A percentile compares a stretch with the other conserved stretches of the same genome.
These are phyloP conservation scores for Kwoniella sp. DNA, from an alignment of 768 basidiomycete genomes.

Conservation along the genomic window DNA sequence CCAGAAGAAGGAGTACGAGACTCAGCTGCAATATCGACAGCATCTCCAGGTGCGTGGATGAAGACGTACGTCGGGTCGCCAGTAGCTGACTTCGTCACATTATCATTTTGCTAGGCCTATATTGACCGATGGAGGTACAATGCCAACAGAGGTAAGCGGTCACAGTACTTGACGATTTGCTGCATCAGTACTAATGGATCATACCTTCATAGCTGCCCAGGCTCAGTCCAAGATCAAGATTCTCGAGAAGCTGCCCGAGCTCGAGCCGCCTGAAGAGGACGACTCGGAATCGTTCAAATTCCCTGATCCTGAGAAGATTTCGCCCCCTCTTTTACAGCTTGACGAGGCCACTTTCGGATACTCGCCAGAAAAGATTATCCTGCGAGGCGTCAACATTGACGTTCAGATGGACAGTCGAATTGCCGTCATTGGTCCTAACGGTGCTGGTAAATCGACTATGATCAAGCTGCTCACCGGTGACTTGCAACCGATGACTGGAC, in stretches of 20 bases:
- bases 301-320: constrained; percentile 95
- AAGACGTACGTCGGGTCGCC: background rate
- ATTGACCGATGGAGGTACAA: constrained; percentile 99
- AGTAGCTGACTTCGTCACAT: too few relatives aligned
- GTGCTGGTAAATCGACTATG: constrained; percentile 95
- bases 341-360: constrained; percentile 91
- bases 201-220: constrained; percentile 66
- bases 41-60: constrained; percentile 66
- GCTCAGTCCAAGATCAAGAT: constrained; percentile 76
- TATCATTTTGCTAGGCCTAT: too few relatives aligned
- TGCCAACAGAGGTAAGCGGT: constrained; percentile 70
- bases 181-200: background rate
- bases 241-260: constrained; percentile 85
- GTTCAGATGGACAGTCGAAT: constrained; percentile 92
- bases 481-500: constrained; percentile 71
- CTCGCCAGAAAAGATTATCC: constrained; percentile 69
- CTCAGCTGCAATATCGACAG: constrained; percentile 91
- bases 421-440: constrained; percentile 92
- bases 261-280: constrained; percentile 88
- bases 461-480: constrained; percentile 92
- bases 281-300: constrained; percentile 96
- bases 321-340: constrained; percentile 90
- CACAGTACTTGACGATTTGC: background rate
- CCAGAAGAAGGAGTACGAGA: constrained; percentile 86
- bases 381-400: constrained; percentile 82